Evolutionary conservation across 2,329 filamentous ascomycete genomes (phyloP), one percentile per base, ranked within the genome.

Genomic region (Fusarium bactridioides): DNA sequence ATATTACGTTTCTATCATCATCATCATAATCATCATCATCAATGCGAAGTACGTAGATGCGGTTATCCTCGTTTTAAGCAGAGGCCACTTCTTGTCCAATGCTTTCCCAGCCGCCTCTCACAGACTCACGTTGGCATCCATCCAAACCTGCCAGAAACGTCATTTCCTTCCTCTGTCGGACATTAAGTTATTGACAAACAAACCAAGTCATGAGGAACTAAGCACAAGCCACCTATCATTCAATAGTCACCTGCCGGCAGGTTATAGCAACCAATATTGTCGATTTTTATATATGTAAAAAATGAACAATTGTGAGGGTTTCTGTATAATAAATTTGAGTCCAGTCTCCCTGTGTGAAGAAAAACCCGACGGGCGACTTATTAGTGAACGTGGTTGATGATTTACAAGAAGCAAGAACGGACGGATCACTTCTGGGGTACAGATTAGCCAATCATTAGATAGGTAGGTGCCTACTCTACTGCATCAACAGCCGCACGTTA

Each of bases 401-500:
- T 44, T 25, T 27, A 19, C 57, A 53, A 64, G 40, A 47, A 27
- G 54, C 57, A 62, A 61, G 33, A 33, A 61, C 35, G 61, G 37
- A 48, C 37, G 38, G 58, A 45, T 56, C 54, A 43, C 31, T 41
- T 54, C 61, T 65, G 48, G 59, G 61, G 53, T 60, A 50, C 60
- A 62, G 31, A 63, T 27, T 43, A 43, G 35, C 50, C 43, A 69
- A 58, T 59, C 68, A 31, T 33, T 41, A 44, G 31, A 13, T 33
- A 33, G 31, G 31, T 13, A 31, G 12, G 12, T 33, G 13, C 23
- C 23, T 29, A 38, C 58, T 50, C 23, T 29, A 38, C 58, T 50
- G 29, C 47, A 33, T 33, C 54, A 72, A 70, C 66, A 69, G 74
- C 69, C 68, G 69, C 68, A 69, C 58, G 58, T 67, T 62, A 33